Evolutionary conservation across 2,329 filamentous ascomycete species (phyloP).

Genomic region (Neocucurbitaria cava): DNA sequence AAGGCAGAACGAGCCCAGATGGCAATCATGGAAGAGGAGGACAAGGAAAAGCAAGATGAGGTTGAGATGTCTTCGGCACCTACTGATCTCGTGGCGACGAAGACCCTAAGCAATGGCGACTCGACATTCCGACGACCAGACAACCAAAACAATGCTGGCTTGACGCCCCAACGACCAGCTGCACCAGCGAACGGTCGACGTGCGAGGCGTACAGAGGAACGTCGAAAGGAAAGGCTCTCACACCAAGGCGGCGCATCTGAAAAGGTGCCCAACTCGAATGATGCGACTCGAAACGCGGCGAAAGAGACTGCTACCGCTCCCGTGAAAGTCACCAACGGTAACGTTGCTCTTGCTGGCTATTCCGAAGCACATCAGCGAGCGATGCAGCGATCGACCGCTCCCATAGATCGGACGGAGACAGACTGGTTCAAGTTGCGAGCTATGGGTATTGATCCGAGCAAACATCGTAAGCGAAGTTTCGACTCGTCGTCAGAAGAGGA

Average conservation of each 20-base stretch:
- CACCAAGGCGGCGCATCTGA: neutral
- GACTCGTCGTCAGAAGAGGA: slow-evolving; percentile 35
- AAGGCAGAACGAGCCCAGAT: slow-evolving; percentile 26
- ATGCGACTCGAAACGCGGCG: neutral
- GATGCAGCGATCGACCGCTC: slow-evolving; percentile 27
- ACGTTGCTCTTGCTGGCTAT: slow-evolving; percentile 17
- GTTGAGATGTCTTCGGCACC: slow-evolving; percentile 7
- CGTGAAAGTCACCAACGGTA: slow-evolving; percentile 6
- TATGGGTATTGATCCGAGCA: slow-evolving; percentile 53
- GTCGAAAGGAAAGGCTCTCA: slow-evolving; percentile 5
- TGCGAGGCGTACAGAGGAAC: slow-evolving; percentile 26
- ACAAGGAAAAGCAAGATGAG: neutral
- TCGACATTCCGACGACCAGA: slow-evolving; percentile 6
- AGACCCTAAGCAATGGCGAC: slow-evolving; percentile 5
- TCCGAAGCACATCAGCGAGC: slow-evolving; percentile 33
- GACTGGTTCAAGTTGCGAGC: slow-evolving; percentile 61
- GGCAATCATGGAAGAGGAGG: slow-evolving; percentile 10
- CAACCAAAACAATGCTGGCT: slow-evolving; percentile 4
- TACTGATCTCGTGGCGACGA: slow-evolving; percentile 3
- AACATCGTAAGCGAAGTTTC: slow-evolving; percentile 40
- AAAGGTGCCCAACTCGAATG: too few relatives aligned
- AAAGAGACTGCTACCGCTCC: slow-evolving; percentile 1
- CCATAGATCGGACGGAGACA: slow-evolving; percentile 54
- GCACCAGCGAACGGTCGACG: slow-evolving; percentile 24
- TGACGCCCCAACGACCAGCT: slow-evolving; percentile 19